phyloP scores from a whole-genome alignment of 1,284 basidiomycete genomes.

The Cryptococcus sp. region DNA sequence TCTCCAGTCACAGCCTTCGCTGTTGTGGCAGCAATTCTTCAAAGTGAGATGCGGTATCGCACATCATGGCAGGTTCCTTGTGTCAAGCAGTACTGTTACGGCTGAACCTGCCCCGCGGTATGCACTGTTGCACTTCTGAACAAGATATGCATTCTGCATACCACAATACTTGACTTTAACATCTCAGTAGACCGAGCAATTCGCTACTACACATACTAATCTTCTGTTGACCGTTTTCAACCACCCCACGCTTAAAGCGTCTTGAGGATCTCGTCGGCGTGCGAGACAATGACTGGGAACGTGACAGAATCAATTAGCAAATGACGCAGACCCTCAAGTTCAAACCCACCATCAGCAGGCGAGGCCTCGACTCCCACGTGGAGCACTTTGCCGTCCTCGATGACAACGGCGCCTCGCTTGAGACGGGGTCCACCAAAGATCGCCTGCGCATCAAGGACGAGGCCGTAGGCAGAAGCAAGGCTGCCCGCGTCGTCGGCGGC shows the following conservation, averaged over 20 bases:
- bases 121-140: too few species aligned
- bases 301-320: neutral
- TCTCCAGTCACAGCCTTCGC: too few species aligned
- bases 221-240: too few species aligned
- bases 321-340: neutral
- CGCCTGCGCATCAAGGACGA: conserved; percentile 65
- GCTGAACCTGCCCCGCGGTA: too few species aligned
- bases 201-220: too few species aligned
- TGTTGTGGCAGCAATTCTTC: too few species aligned
- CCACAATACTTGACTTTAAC: too few species aligned
- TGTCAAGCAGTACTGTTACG: too few species aligned
- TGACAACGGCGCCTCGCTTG: conserved; percentile 58
- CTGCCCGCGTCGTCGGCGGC: conserved; percentile 68
- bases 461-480: conserved; percentile 62
- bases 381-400: conserved; percentile 60
- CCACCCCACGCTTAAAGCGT: conserved; percentile 47
- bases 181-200: too few species aligned
- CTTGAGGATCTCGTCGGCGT: conserved; percentile 63
- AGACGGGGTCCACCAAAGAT: conserved; percentile 66
- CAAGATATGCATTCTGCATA: too few species aligned
- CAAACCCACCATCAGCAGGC: conserved; percentile 55
- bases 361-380: conserved; percentile 63
- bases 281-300: conserved; percentile 59
- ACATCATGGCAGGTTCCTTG: too few species aligned
- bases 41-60: too few species aligned